Conservation (phyloP, 208 protist genomes). For the Trypanosoma scelopori region DNA sequence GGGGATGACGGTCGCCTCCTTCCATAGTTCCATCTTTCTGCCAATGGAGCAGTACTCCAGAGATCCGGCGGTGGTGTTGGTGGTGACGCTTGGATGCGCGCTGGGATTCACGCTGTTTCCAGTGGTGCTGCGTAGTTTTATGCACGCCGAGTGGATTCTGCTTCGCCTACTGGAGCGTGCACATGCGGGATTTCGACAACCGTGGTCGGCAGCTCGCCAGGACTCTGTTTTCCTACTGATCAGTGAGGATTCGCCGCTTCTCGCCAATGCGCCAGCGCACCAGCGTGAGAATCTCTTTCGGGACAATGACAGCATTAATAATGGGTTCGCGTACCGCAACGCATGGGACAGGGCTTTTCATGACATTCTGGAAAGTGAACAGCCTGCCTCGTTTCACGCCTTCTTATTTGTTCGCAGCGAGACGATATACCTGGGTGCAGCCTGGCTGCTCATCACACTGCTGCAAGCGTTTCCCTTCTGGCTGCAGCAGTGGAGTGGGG, state of each 20-base stretch:
- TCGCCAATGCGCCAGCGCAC: slow-evolving; percentile 1
- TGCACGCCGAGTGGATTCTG: slow-evolving; percentile 40
- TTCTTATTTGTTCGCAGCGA: slow-evolving; percentile 69
- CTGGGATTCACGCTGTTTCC: slow-evolving; percentile 77
- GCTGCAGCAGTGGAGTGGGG: slow-evolving; percentile 62
- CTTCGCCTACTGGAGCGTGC: slow-evolving; percentile 11
- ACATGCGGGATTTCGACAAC: not conserved
- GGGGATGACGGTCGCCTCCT: slow-evolving; percentile 51
- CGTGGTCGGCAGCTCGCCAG: not conserved
- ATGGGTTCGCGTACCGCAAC: slow-evolving; percentile 1
- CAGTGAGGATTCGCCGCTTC: slow-evolving; percentile 10
- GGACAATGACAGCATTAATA: slow-evolving; percentile 15
- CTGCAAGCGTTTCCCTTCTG: slow-evolving; percentile 62
- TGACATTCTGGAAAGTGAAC: slow-evolving; percentile 44
- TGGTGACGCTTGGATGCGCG: slow-evolving; percentile 51
- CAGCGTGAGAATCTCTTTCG: slow-evolving; percentile 12
- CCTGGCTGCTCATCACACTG: slow-evolving; percentile 56
- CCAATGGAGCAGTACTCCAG: slow-evolving; percentile 54
- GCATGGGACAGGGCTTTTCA: slow-evolving; percentile 52
- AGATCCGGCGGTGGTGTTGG: slow-evolving; percentile 44
- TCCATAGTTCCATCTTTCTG: slow-evolving; percentile 73
- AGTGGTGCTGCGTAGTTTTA: slow-evolving; percentile 55
- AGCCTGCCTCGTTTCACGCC: slow-evolving; percentile 61
- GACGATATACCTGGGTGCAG: slow-evolving; percentile 47
- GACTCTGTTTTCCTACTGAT: slow-evolving; percentile 14